Evolutionary conservation across 768 basidiomycete species (phyloP).

Genomic region (Phylloporus sp.): DNA sequence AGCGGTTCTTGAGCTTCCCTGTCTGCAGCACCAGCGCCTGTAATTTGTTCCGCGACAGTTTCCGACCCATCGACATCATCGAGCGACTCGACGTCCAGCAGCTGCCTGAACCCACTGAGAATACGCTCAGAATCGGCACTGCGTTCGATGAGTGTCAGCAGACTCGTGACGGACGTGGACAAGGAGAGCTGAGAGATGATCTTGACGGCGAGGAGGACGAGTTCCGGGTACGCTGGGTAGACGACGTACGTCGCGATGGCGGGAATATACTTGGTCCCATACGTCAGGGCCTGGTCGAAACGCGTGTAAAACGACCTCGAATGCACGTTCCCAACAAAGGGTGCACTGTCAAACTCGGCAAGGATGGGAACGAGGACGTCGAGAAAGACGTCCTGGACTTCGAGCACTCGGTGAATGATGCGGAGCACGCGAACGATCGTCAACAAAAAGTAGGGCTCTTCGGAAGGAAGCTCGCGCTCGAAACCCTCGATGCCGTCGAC

Average conservation of each 20-base stretch:
- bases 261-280: conserved; percentile 66
- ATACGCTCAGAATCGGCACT: conserved; percentile 85
- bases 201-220: conserved; percentile 72
- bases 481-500: conserved; percentile 77
- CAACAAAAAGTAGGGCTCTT: conserved; percentile 64
- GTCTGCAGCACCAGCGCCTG: conserved; percentile 71
- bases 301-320: conserved; percentile 66
- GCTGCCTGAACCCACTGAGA: conserved; percentile 66
- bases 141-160: conserved; percentile 74
- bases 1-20: conserved; percentile 42
- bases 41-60: conserved; percentile 52
- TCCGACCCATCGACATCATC: conserved; percentile 61
- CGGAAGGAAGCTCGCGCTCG: conserved; percentile 61
- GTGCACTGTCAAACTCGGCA: conserved; percentile 54
- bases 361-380: conserved; percentile 82
- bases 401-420: conserved; percentile 74
- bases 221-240: conserved; percentile 65
- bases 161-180: conserved; percentile 62
- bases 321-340: conserved; percentile 50
- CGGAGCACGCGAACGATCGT: conserved; percentile 79
- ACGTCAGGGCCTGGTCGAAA: conserved; percentile 71
- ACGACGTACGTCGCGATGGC: conserved; percentile 75
- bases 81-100: conserved; percentile 56
- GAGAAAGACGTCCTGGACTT: conserved; percentile 84
- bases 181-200: conserved; percentile 64